Conservation (phyloP, 495 filamentous ascomycete genomes). For the Aspergillus mulundensis region DNA sequence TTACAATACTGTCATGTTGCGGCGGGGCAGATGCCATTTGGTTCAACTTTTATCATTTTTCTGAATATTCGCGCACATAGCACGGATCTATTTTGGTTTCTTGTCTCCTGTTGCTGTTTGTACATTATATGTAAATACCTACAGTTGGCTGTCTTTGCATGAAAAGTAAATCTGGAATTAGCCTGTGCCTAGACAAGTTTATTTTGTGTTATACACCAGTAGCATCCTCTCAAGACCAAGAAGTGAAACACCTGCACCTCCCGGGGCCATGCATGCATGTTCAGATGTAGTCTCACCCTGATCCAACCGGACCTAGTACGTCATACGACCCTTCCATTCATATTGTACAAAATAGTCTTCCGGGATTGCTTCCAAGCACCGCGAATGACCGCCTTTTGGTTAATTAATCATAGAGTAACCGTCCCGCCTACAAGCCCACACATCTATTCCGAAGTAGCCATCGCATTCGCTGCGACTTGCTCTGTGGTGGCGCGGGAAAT, state of each 20-base stretch:
- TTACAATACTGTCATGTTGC: background rate
- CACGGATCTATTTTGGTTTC: slow-evolving; percentile 16
- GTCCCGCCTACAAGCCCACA: slow-evolving; percentile 8
- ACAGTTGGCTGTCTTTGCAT: slow-evolving; percentile 17
- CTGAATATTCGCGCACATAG: slow-evolving; percentile 20
- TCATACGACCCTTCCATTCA: background rate
- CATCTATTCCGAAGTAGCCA: slow-evolving; percentile 29
- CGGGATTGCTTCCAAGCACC: background rate
- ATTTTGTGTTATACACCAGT: background rate
- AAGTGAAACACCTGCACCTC: background rate
- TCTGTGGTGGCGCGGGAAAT: slow-evolving; percentile 61
- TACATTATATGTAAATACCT: slow-evolving; percentile 23
- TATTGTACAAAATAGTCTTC: slow-evolving; percentile 1
- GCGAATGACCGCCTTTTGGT: too few species aligned
- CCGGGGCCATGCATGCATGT: background rate
- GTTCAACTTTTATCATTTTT: background rate
- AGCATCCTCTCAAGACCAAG: background rate
- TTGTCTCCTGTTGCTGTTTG: slow-evolving; percentile 21
- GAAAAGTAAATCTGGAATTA: slow-evolving; percentile 14
- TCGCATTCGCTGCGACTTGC: slow-evolving; percentile 21
- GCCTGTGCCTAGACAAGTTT: background rate
- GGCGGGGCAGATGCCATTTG: background rate
- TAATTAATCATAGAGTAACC: too few species aligned
- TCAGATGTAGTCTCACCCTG: background rate
- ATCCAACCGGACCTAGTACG: background rate